Conservation (phyloP, 1,284 basidiomycete genomes). For the Anthracocystis setariae region DNA sequence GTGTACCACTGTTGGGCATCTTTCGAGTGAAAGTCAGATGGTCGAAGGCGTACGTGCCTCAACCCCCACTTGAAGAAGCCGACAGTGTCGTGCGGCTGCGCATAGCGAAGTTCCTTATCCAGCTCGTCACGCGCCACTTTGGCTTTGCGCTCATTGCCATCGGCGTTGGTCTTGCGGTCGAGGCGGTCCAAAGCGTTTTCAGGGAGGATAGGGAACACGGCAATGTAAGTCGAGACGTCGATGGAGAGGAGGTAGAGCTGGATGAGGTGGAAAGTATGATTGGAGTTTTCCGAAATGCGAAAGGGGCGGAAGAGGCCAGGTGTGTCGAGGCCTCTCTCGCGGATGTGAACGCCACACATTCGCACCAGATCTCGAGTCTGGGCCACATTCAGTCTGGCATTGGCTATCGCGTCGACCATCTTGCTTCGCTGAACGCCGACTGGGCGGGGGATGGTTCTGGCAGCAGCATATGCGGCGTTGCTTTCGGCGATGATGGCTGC, state of each 20-base stretch:
- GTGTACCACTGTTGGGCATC: constrained; percentile 48
- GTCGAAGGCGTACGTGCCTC: constrained; percentile 40
- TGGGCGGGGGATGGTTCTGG: constrained; percentile 19
- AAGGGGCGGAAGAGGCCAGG: constrained; percentile 57
- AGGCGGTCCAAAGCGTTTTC: constrained; percentile 30
- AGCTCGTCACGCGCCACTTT: constrained; percentile 32
- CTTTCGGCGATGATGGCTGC: constrained; percentile 37
- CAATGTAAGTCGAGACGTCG: constrained; percentile 43
- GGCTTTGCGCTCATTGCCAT: constrained; percentile 3
- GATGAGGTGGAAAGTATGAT: constrained; percentile 39
- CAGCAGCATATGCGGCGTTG: constrained; percentile 30
- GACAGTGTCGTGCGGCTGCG: constrained; percentile 50
- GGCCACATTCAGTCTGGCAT: constrained; percentile 34
- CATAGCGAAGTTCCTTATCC: constrained; percentile 48
- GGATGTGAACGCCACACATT: constrained; percentile 45
- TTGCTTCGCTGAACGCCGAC: constrained; percentile 15
- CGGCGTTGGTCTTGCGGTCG: constrained; percentile 1
- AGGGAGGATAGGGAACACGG: constrained; percentile 43
- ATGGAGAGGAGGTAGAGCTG: constrained; percentile 54
- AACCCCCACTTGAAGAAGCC: constrained; percentile 57
- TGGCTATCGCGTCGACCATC: constrained; percentile 43
- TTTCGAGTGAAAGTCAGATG: constrained; percentile 42
- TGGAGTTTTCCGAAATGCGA: constrained; percentile 46
- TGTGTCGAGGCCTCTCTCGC: constrained; percentile 53
- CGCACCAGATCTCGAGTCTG: constrained; percentile 34